A percentile compares a stretch with the other conserved stretches of the same genome.
phyloP scores from a whole-genome alignment of 768 basidiomycete species.

The Leccinum fibrillosum region DNA sequence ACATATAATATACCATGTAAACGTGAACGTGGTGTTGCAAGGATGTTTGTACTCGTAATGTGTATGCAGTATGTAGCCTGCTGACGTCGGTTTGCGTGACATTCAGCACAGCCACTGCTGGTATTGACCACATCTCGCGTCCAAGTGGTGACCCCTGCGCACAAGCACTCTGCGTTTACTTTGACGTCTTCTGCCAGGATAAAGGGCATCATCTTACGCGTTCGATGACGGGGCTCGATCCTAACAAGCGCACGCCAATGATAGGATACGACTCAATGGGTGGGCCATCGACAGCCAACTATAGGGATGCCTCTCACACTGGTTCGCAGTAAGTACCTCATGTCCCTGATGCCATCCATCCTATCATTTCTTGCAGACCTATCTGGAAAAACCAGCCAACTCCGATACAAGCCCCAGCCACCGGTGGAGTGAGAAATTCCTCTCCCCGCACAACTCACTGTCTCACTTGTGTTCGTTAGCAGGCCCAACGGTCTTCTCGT shows the following conservation, averaged over 20 bases:
- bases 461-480: slow-evolving; percentile 12
- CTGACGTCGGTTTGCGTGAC: background rate
- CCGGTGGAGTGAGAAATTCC: slow-evolving; percentile 12
- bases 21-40: background rate
- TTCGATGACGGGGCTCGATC: slow-evolving; percentile 8
- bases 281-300: slow-evolving; percentile 13
- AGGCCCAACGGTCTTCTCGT: background rate
- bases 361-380: slow-evolving; percentile 6
- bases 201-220: slow-evolving; percentile 4
- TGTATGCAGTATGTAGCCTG: background rate
- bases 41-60: background rate
- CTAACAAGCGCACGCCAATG: slow-evolving; percentile 11
- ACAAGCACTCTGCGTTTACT: background rate
- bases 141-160: background rate
- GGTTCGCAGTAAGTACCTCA: slow-evolving; percentile 15
- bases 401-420: slow-evolving; percentile 16
- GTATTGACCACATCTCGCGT: background rate
- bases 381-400: slow-evolving; percentile 24
- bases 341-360: background rate
- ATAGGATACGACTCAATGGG: slow-evolving; percentile 9
- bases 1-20: background rate
- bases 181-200: slow-evolving; percentile 12
- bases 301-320: slow-evolving; percentile 30
- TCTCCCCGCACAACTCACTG: background rate
- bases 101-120: background rate